Percentiles rank a stretch among this genome's conserved stretches.
Evolutionary conservation across 108 stramenopile genomes (phyloP).

Genomic region (Mayamaea pseudoterrestris): DNA sequence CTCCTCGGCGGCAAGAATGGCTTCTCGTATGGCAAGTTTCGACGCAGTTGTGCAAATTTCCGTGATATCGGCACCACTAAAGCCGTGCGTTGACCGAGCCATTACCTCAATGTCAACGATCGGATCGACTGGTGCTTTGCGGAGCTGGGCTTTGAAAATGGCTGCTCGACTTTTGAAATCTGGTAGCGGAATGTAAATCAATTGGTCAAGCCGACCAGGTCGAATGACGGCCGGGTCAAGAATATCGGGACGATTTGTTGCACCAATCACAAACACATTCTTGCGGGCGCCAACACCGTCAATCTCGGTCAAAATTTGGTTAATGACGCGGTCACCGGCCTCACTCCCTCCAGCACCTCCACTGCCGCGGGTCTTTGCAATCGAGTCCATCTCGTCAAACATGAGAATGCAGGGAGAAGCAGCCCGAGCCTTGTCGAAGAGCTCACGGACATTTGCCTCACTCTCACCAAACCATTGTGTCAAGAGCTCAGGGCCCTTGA

Average conservation of each 20-base stretch:
- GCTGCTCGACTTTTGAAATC: constrained; percentile 77
- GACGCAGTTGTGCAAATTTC: constrained; percentile 90
- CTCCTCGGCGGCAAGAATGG: constrained; percentile 69
- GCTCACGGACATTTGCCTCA: constrained; percentile 94
- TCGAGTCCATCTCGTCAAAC: constrained; percentile 98
- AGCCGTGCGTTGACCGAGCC: constrained; percentile 79
- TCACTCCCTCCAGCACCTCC: constrained; percentile 79
- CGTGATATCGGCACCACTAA: constrained; percentile 92
- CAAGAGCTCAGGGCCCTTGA: constrained; percentile 94
- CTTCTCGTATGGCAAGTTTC: constrained; percentile 90
- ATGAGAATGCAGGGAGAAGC: constrained; percentile 94
- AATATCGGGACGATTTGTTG: constrained; percentile 91
- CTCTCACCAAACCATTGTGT: constrained; percentile 96
- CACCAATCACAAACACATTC: constrained; percentile 88
- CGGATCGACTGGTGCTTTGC: constrained; percentile 82
- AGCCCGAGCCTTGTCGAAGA: constrained; percentile 83
- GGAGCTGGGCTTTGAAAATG: constrained; percentile 92
- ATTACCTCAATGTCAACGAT: constrained; percentile 78
- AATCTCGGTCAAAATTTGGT: constrained; percentile 97
- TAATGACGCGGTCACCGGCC: constrained; percentile 95
- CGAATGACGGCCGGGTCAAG: constrained; percentile 90
- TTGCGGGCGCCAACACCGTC: constrained; percentile 94
- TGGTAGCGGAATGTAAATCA: constrained; percentile 89
- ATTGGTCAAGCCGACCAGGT: constrained; percentile 91
- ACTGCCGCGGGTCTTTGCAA: constrained; percentile 83